Conservation (phyloP, 305 asterid genomes). For the Solanum hybrid region DNA sequence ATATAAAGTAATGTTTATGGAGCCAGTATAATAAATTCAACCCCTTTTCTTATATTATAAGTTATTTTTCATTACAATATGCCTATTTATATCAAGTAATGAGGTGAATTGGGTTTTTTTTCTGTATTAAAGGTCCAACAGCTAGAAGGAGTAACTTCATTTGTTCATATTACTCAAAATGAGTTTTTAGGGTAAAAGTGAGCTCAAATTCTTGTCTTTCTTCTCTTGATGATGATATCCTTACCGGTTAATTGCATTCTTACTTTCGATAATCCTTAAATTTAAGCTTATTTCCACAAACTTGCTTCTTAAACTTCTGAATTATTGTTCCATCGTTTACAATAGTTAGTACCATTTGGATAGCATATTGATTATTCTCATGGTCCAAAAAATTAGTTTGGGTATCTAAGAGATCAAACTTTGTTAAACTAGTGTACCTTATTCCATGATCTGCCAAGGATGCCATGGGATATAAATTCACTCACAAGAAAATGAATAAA, state of each 20-base stretch:
- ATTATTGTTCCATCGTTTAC: not conserved
- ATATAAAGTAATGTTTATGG: not conserved
- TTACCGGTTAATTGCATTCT: not conserved
- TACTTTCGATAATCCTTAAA: not conserved
- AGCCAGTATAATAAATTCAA: not conserved
- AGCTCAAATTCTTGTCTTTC: not conserved
- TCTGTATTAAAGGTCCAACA: not conserved
- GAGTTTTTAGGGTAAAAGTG: not conserved
- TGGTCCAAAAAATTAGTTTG: not conserved
- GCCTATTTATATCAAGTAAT: conserved; percentile 14
- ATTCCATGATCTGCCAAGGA: not conserved
- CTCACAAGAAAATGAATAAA: not conserved
- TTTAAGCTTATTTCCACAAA: not conserved
- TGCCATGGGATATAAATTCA: not conserved
- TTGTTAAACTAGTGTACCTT: not conserved
- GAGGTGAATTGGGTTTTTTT: not conserved
- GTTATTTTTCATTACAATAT: not conserved
- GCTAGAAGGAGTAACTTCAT: not conserved
- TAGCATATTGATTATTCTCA: not conserved
- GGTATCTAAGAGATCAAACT: not conserved
- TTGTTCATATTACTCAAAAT: not conserved
- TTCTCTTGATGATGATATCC: not conserved
- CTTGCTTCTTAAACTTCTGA: not conserved
- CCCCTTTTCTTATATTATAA: not conserved
- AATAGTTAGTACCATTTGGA: not conserved